A percentile compares a stretch with the other conserved stretches of the same genome.
Conservation (phyloP, 1,139 yeast species). For the Diutina ranongensis region DNA sequence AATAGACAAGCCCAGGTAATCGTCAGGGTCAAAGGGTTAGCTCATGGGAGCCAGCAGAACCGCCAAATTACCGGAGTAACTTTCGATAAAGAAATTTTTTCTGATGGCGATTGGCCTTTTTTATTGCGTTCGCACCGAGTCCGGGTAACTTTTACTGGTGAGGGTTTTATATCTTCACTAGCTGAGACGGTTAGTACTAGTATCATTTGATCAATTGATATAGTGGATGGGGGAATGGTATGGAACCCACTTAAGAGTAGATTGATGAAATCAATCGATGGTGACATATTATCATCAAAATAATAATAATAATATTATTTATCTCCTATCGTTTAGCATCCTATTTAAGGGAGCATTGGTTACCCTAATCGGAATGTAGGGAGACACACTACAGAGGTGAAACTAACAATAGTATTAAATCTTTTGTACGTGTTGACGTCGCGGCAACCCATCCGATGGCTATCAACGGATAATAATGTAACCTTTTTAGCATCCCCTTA, state of each 20-base stretch:
- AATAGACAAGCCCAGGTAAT: not conserved
- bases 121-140: not conserved
- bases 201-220: no score
- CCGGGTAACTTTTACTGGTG: not conserved
- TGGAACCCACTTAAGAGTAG: no score
- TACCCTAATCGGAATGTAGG: not conserved
- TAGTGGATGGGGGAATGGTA: no score
- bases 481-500: not conserved
- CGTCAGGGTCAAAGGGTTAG: not conserved
- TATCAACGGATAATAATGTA: not conserved
- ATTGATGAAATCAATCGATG: no score
- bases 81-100: conserved; percentile 1
- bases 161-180: no score
- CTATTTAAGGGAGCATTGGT: not conserved
- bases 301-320: no score
- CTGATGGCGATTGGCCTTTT: no score
- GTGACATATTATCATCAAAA: not conserved
- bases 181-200: not conserved
- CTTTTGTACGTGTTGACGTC: not conserved
- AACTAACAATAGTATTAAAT: not conserved
- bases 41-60: not conserved
- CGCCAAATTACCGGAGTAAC: conserved; percentile 4
- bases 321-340: not conserved
- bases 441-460: not conserved
- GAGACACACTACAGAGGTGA: not conserved